Conservation (phyloP, 2,329 filamentous ascomycete genomes). For the Boeremia exigua region DNA sequence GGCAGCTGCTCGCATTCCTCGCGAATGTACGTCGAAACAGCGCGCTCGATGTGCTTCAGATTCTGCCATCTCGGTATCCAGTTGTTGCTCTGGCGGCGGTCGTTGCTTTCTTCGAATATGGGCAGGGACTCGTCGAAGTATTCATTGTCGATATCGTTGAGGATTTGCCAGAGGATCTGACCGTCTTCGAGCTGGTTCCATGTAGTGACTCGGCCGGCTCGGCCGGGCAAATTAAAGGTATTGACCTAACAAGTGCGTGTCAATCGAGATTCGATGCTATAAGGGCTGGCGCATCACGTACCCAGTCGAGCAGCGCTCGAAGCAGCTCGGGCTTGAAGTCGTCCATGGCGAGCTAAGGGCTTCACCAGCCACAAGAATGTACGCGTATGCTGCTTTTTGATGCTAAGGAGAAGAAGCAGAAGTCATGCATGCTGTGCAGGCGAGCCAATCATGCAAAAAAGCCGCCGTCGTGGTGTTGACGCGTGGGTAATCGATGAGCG, state of each 20-base stretch:
- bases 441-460: constrained; percentile 21
- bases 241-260: constrained; percentile 44
- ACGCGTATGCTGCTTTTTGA: constrained; percentile 19
- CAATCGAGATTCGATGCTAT: constrained; percentile 2
- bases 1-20: constrained; percentile 52
- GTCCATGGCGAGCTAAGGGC: constrained; percentile 39
- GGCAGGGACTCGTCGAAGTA: constrained; percentile 58
- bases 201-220: constrained; percentile 43
- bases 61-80: constrained; percentile 62
- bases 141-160: constrained; percentile 54
- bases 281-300: constrained; percentile 20
- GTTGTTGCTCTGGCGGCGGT: constrained; percentile 51
- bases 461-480: constrained; percentile 20
- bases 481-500: constrained; percentile 31
- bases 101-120: constrained; percentile 50
- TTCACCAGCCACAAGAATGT: constrained; percentile 26
- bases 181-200: constrained; percentile 56
- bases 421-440: constrained; percentile 41
- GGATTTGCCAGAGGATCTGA: constrained; percentile 55
- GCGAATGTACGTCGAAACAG: constrained; percentile 56
- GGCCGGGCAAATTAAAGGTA: constrained; percentile 50
- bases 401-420: constrained; percentile 19
- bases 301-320: constrained; percentile 49
- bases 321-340: constrained; percentile 50
- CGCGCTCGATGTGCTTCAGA: constrained; percentile 57